Evolutionary conservation across 2,329 filamentous ascomycete genomes (phyloP), one percentile per base, ranked within the genome.

Genomic region (Nemania bipapillata): DNA sequence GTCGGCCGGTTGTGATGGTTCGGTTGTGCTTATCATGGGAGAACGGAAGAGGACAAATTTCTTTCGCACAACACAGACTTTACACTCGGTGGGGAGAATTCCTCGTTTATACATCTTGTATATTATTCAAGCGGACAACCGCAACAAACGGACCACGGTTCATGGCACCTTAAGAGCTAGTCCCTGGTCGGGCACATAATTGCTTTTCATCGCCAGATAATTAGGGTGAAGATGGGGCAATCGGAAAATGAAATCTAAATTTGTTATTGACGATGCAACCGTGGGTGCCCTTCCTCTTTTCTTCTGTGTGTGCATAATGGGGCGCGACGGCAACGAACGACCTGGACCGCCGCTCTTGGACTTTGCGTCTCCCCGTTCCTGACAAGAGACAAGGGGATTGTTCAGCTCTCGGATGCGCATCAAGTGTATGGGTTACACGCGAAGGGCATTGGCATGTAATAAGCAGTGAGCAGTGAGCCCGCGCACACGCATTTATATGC

Each of bases 101-200:
- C 40, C 50, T 66, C 54, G 56, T 70, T 67, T 50, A 62, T 63
- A 57, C 60, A 42, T 70, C 47, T 65, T 71, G 69, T 71, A 71
- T 68, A 76, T 70, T 72, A 70, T 68, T 66, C 30, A 58, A 66
- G 63, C 61, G 28, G 30, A 66, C 69, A 37, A 49, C 40, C 50
- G 56, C 56, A 49, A 47, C 26, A 40, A 54, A 59, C 53, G 32
- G 53, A 57, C n/a, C 22, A 47, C 20, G 28, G 32, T 15, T 26
- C 22, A 32, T 54, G 30, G 58, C 59, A 64, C 60, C 32, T 60
- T 40, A 37, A 49, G 49, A 30, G 40, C 55, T 55, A 35, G 63
- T 50, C 22, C 40, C 49, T 26, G n/a, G 22, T 32, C 22, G 15
- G 28, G 32, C 37, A 40, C 57, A 24, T 53, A 17, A 35, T 66